These are phyloP conservation scores for Gossypium trilobum DNA, from an alignment of 441 rosid genomes.

Conservation along the genomic window DNA sequence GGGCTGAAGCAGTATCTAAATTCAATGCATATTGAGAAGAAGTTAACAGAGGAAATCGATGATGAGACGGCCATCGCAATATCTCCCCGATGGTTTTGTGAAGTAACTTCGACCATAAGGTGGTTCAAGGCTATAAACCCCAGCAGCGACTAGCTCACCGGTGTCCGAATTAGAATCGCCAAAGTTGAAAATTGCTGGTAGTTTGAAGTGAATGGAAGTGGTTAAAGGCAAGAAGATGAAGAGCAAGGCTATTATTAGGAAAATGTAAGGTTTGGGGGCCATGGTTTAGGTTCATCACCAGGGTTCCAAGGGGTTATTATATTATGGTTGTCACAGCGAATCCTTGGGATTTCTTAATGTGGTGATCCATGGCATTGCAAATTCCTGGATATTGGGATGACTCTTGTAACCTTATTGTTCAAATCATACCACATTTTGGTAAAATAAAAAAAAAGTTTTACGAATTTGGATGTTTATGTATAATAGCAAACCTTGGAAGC, in stretches of 20 bases:
- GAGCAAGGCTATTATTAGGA: conserved; percentile 23
- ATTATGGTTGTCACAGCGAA: background rate
- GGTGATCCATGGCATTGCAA: too few relatives aligned
- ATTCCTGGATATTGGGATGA: background rate
- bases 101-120: conserved; percentile 48
- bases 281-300: conserved; percentile 19
- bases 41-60: conserved; percentile 55
- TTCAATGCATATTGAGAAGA: background rate
- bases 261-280: conserved; percentile 26
- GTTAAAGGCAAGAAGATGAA: conserved; percentile 29
- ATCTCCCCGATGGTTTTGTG: conserved; percentile 43
- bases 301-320: background rate
- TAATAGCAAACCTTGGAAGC: background rate
- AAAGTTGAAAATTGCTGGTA: conserved; percentile 49
- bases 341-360: background rate
- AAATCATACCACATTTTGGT: background rate
- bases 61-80: conserved; percentile 51
- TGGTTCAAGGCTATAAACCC: conserved; percentile 35
- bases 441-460: background rate
- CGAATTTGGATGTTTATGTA: background rate
- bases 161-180: conserved; percentile 62
- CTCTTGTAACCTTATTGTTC: background rate
- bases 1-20: background rate
- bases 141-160: conserved; percentile 48
- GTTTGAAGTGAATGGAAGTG: conserved; percentile 35